phyloP scores from a whole-genome alignment of 2,329 filamentous ascomycete species.

The Ilyonectria destructans region DNA sequence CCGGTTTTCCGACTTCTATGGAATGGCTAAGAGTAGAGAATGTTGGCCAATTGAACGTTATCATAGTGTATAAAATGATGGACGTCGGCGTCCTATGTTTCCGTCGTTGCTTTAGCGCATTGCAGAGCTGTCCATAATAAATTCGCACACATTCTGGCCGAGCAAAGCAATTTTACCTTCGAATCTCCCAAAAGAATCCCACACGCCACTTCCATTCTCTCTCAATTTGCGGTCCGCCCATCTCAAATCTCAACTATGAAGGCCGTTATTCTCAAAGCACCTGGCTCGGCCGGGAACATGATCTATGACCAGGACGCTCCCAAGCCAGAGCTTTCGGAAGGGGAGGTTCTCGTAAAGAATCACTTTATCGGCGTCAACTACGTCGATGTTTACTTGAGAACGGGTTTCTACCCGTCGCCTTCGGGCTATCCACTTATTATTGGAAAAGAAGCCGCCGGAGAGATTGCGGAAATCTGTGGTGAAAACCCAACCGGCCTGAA shows the following conservation, averaged over 20 bases:
- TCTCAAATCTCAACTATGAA: neutral
- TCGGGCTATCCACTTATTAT: slow-evolving; percentile 1
- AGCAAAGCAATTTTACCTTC: too few relatives aligned
- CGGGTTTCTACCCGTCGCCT: neutral
- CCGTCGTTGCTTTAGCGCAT: too few relatives aligned
- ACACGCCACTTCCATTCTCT: too few relatives aligned
- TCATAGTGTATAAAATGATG: too few relatives aligned
- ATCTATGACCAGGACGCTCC: neutral
- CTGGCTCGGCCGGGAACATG: neutral
- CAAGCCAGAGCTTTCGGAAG: neutral
- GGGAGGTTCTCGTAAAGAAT: neutral
- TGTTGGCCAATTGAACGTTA: too few relatives aligned
- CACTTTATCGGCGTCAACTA: neutral
- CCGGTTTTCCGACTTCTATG: too few relatives aligned
- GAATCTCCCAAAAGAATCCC: too few relatives aligned
- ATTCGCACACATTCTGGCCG: too few relatives aligned
- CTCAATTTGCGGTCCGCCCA: too few relatives aligned
- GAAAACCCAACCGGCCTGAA: neutral
- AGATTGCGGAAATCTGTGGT: neutral
- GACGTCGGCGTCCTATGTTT: too few relatives aligned
- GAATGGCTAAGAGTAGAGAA: too few relatives aligned
- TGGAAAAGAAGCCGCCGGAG: neutral
- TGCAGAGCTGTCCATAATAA: too few relatives aligned
- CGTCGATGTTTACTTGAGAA: slow-evolving; percentile 2
- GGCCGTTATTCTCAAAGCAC: neutral